Base-by-base conservation (phyloP, 1,139 yeast species). In the Debaryomycetaceae sp. region DNA sequence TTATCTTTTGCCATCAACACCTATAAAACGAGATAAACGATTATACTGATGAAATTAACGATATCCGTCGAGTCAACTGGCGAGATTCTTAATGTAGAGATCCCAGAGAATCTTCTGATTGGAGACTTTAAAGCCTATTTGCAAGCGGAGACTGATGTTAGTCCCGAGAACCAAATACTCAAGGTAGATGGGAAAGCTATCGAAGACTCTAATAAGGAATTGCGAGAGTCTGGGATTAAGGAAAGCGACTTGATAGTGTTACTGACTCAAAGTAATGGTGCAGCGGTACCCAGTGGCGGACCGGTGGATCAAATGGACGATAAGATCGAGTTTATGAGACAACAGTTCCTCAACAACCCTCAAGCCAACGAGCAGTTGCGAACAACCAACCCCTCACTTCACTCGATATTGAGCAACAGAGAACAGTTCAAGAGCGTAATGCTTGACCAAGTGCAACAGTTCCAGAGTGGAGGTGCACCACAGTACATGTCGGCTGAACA, bases 91-190 rank as follows among this genome's bases (percentile, higher is more conserved):
- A 46, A 76, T 2, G 73, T 80, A 1, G 89, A 83, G 40, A 72
- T 83, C 3, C 79, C 89, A 2, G 77, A 68, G 1, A 83, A 83
- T 15, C 75, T 89, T 68, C 57, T 79, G 0, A 58, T 88, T 6
- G 73, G 61, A 11, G 96, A 89, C 57, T 75, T 91, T 51, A 73
- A 79, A 45, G 95, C 95, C 0, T 82, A 85, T 48, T 59, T 91
- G 5, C 88, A 83, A 48, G 82, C 88, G 2, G 96, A 89, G 53
- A 76, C 88, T 16, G 74, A 69, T 17, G 72, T 83, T 30, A 67
- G 69, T 5, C 67, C 78, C 3, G 46, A 50, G 0, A 52, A 63
- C 17, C 87, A 83, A 54, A 59, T 71, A 11, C 52, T 86, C 38
- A 58, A 67, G 24, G 69, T 67, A 50, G 70, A 82, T 47, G 76